Evolutionary conservation across 805 yeast species (phyloP).

Genomic region (Teunomyces cretensis): DNA sequence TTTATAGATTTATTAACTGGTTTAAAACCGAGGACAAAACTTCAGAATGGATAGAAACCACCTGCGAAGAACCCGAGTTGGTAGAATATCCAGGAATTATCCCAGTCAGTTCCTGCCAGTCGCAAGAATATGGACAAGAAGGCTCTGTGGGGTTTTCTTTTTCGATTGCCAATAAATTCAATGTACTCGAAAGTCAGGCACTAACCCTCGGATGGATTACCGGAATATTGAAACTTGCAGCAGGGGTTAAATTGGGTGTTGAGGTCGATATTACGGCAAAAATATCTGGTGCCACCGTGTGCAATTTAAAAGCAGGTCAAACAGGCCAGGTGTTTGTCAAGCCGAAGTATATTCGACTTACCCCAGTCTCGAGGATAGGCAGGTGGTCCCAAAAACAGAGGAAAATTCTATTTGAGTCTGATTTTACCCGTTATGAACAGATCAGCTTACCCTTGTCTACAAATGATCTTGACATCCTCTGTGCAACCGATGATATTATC

Average conservation of each 20-base stretch:
- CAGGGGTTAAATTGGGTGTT: background rate
- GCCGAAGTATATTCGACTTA: conserved; percentile 14
- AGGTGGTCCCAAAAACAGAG: conserved; percentile 11
- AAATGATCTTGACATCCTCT: conserved; percentile 12
- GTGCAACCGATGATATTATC: conserved; percentile 24
- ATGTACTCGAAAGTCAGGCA: background rate
- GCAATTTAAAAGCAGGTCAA: conserved; percentile 15
- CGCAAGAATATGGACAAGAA: conserved; percentile 10
- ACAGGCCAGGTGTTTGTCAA: conserved; percentile 20
- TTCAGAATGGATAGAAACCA: conserved; percentile 9
- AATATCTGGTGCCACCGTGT: conserved; percentile 13
- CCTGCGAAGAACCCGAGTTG: conserved; percentile 5
- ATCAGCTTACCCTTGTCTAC: conserved; percentile 12
- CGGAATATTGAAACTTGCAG: background rate
- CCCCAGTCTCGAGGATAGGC: conserved; percentile 12
- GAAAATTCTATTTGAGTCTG: conserved; percentile 10
- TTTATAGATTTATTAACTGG: background rate
- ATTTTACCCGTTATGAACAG: conserved; percentile 10
- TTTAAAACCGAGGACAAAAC: background rate
- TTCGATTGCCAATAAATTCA: background rate
- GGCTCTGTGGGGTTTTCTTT: conserved; percentile 9
- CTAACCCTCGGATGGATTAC: background rate
- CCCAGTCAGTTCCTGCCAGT: conserved; percentile 12
- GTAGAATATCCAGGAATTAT: conserved; percentile 8
- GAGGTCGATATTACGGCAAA: conserved; percentile 2